phyloP scores from a whole-genome alignment of 495 filamentous ascomycete genomes.

The Lichina pygmaea region DNA sequence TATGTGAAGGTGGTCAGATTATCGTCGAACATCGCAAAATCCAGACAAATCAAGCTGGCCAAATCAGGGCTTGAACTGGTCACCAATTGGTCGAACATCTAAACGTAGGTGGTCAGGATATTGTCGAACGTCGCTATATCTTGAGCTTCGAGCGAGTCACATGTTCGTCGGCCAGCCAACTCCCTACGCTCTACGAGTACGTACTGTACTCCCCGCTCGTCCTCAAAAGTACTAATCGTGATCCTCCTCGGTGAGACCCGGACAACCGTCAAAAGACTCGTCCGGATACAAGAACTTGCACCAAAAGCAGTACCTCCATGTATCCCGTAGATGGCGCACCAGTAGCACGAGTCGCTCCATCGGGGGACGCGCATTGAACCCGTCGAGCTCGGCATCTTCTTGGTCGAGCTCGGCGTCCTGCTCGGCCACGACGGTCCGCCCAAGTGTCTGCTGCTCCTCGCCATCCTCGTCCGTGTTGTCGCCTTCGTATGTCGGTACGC shows the following conservation, averaged over 20 bases:
- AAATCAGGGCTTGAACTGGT: too few relatives aligned
- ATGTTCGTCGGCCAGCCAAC: too few relatives aligned
- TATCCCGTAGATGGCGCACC: constrained; percentile 38
- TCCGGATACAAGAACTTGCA: constrained; percentile 58
- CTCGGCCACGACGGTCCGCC: constrained; percentile 19
- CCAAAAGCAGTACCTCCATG: constrained; percentile 81
- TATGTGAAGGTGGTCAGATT: too few relatives aligned
- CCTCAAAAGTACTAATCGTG: constrained; percentile 24
- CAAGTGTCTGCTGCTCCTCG: constrained; percentile 16
- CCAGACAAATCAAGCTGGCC: too few relatives aligned
- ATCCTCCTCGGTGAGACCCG: constrained; percentile 72
- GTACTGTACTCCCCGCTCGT: too few relatives aligned
- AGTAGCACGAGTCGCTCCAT: constrained; percentile 35
- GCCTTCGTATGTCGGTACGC: constrained; percentile 24
- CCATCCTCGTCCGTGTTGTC: constrained; percentile 28
- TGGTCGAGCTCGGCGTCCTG: constrained; percentile 40
- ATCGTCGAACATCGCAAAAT: too few relatives aligned
- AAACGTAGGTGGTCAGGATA: too few relatives aligned
- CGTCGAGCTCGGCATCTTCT: constrained; percentile 66
- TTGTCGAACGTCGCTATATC: too few relatives aligned
- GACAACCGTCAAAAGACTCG: constrained; percentile 63
- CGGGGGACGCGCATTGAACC: constrained; percentile 41
- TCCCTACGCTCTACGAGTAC: too few relatives aligned
- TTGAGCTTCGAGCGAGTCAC: too few relatives aligned
- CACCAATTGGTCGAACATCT: too few relatives aligned